Evolutionary conservation across 1,284 basidiomycete species (phyloP).

Genomic region (Puccinia horiana): DNA sequence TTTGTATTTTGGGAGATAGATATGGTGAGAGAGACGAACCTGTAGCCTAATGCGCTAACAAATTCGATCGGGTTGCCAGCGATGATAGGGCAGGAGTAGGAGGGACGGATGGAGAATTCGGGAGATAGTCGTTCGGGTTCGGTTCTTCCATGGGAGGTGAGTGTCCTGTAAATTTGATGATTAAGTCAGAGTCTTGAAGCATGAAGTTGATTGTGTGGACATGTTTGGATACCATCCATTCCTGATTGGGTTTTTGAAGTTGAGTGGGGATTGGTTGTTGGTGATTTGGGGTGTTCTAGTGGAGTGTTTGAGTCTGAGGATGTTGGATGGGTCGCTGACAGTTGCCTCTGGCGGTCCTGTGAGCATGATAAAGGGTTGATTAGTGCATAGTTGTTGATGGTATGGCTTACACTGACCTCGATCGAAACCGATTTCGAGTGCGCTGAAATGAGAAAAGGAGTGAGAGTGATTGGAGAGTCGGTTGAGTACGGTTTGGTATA

Average conservation of each 20-base stretch:
- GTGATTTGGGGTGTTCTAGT: conserved; percentile 19
- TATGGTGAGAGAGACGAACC: not conserved
- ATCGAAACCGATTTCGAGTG: conserved; percentile 29
- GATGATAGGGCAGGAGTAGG: conserved; percentile 35
- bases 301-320: conserved; percentile 41
- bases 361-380: no score
- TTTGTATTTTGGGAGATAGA: not conserved
- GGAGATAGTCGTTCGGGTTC: conserved; percentile 49
- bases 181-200: not conserved
- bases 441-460: conserved; percentile 24
- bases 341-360: no score
- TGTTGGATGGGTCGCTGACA: conserved; percentile 9
- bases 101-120: conserved; percentile 38
- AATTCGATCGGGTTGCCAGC: conserved; percentile 45
- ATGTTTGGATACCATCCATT: conserved; percentile 31
- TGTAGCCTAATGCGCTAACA: conserved; percentile 36
- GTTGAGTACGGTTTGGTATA: conserved; percentile 34
- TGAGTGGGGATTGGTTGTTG: not conserved
- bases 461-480: conserved; percentile 35
- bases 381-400: not conserved
- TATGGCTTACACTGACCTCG: conserved; percentile 8
- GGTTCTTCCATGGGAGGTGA: conserved; percentile 33
- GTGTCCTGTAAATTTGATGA: not conserved
- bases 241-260: conserved; percentile 24
- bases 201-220: not conserved